Evolutionary conservation across 768 basidiomycete species (phyloP), one percentile per base, ranked within the genome.

Genomic region (Hericium coralloides): DNA sequence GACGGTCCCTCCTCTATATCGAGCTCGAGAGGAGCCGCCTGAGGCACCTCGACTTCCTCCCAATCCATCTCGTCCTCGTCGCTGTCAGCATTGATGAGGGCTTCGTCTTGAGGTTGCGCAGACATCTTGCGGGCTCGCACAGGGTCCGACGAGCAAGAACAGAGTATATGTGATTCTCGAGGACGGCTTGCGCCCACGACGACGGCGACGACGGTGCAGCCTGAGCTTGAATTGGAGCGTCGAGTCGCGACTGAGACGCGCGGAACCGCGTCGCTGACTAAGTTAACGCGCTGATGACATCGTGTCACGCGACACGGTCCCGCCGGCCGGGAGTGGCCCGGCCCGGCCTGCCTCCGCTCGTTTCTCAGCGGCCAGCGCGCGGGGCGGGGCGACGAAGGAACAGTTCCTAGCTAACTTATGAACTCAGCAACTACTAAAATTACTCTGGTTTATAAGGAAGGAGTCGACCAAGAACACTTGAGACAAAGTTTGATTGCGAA

Each of bases 1-100:
- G 65, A 66, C 2, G 68, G 63, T 1, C 64, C 68, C 25, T 59
- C 62, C 37, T 66, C 57, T 12, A 59, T 48, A 26, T 59, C 62
- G 18, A 23, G 38, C 20, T 51, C 48, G 22, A 49, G 3, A 22
- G 25, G 17, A 38, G 49, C 49, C 1, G 38, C 43, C 25, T 58
- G 57, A 1, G 59, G 61, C 4, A 62, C 61, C 12, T 51, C 20
- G 15, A 62, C 61, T 26, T 62, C 61, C 22, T 62, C 61, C 61
- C 61, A 62, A 54, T 62, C 61, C 14, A 62, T 53, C 52, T 60
- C 56, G 45, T 58, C 60, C 50, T 59, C 39, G 53, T 63, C 49
- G 52, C 56, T 39, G 17, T 52, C 45, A 3, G 56, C 49, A 45
- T 45, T 45, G 12, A 20, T 10, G 15, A 45, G 43, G 43, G n/a